Evolutionary conservation across 2,329 filamentous ascomycete species (phyloP).

Genomic region (Colletotrichum sp.): DNA sequence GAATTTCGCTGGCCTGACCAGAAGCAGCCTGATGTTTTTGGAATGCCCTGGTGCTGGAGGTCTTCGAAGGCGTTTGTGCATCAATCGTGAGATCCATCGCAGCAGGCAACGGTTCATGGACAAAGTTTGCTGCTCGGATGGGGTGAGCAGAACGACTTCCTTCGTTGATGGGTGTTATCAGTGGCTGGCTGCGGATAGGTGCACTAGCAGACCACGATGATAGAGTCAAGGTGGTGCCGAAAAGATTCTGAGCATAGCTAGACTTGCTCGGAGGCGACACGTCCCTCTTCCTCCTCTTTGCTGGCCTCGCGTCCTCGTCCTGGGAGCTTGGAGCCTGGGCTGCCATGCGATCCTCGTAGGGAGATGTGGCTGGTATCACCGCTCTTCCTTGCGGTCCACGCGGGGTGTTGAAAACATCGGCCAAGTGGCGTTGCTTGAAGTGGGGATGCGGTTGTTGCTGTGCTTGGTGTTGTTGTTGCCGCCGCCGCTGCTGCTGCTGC

Average conservation of each 20-base stretch:
- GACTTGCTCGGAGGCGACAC: slow-evolving; percentile 45
- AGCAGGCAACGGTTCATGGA: background rate
- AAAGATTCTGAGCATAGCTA: slow-evolving; percentile 56
- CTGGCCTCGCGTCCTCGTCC: slow-evolving; percentile 30
- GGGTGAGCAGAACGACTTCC: background rate
- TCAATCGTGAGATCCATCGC: background rate
- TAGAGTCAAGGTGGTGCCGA: slow-evolving; percentile 51
- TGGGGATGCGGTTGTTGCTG: slow-evolving; percentile 20
- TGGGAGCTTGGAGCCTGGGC: slow-evolving; percentile 26
- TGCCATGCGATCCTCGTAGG: slow-evolving; percentile 63
- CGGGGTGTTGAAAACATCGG: slow-evolving; percentile 67
- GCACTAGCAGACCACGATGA: slow-evolving; percentile 16
- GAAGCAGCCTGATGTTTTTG: background rate
- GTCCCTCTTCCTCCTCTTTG: slow-evolving; percentile 46
- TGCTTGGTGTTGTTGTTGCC: background rate
- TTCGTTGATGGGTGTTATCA: background rate
- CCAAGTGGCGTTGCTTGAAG: slow-evolving; percentile 43
- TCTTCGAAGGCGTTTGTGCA: background rate
- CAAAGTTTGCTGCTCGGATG: background rate
- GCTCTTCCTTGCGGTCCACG: slow-evolving; percentile 47
- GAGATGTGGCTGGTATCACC: slow-evolving; percentile 61
- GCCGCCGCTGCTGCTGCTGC: background rate
- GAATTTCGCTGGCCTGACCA: background rate
- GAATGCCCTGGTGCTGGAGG: background rate
- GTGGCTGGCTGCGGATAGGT: background rate